Conservation (phyloP, 148 eudicot genomes). For the Camellia lanceoleosa region DNA sequence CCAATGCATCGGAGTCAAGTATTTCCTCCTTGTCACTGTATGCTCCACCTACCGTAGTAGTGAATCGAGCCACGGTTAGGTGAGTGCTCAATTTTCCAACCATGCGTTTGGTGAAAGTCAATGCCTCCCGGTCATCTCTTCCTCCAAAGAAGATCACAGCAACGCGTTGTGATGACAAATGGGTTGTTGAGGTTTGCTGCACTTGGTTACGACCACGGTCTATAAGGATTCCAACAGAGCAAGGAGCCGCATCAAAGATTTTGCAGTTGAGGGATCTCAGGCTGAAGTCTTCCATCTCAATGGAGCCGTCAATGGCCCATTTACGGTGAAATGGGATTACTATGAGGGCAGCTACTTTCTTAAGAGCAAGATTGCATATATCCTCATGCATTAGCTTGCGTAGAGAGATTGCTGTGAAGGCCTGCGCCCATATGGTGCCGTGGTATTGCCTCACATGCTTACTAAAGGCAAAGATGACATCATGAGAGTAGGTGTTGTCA, state of each 20-base stretch:
- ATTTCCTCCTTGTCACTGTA: slow-evolving; percentile 9
- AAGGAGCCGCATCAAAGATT: slow-evolving; percentile 31
- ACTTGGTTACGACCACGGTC: slow-evolving; percentile 25
- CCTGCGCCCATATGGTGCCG: slow-evolving; percentile 20
- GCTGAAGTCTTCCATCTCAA: slow-evolving; percentile 23
- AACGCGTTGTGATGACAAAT: neutral
- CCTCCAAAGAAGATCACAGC: slow-evolving; percentile 40
- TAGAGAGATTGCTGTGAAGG: slow-evolving; percentile 32
- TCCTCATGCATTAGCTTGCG: slow-evolving; percentile 39
- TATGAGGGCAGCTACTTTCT: slow-evolving; percentile 29
- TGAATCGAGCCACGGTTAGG: slow-evolving; percentile 23
- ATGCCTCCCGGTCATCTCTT: slow-evolving; percentile 35
- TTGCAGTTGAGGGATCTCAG: slow-evolving; percentile 29
- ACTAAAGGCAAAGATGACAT: slow-evolving; percentile 28
- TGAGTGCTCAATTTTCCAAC: slow-evolving; percentile 3
- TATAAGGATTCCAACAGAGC: slow-evolving; percentile 35
- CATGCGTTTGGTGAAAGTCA: slow-evolving; percentile 33
- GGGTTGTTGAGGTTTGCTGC: neutral
- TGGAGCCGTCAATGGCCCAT: slow-evolving; percentile 28
- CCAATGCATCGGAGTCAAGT: slow-evolving; percentile 13
- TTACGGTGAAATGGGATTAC: slow-evolving; percentile 40
- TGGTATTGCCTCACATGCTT: slow-evolving; percentile 9
- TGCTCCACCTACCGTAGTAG: neutral
- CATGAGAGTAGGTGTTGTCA: slow-evolving; percentile 19
- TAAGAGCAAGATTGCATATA: slow-evolving; percentile 35